These are phyloP conservation scores for Citrus australasica DNA, from an alignment of 345 rosid genomes.

Conservation along the genomic window DNA sequence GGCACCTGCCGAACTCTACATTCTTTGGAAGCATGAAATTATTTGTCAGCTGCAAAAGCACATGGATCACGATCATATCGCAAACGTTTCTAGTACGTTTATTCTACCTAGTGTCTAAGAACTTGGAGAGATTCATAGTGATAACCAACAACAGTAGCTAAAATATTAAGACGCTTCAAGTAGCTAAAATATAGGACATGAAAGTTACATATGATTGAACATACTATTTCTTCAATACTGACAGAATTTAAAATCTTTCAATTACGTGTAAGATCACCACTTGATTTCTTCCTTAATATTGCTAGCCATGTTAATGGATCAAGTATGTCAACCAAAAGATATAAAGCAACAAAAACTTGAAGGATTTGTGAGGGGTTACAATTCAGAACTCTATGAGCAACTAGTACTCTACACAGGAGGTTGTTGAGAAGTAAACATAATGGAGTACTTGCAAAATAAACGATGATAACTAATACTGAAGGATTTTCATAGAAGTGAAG, in stretches of 20 bases:
- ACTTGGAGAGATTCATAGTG: not conserved
- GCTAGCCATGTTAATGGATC: not conserved
- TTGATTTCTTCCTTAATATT: not conserved
- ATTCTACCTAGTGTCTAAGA: not conserved
- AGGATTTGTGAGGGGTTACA: not conserved
- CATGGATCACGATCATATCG: not conserved
- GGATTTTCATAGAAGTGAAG: not conserved
- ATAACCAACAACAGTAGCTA: not conserved
- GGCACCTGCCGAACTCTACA: not conserved
- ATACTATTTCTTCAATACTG: not conserved
- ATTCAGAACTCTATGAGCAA: not conserved
- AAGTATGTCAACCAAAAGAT: not conserved
- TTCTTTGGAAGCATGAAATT: not conserved
- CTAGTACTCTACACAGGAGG: not conserved
- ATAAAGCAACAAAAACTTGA: not conserved
- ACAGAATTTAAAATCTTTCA: not conserved
- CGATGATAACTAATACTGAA: not conserved
- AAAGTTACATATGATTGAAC: not conserved
- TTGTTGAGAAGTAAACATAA: not conserved
- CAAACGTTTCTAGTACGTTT: not conserved
- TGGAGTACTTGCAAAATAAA: not conserved
- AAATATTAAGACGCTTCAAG: not conserved
- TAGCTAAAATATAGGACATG: not conserved
- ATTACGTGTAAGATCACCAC: not conserved
- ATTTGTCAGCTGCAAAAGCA: not conserved